phyloP scores from a whole-genome alignment of 768 basidiomycete genomes.

The Suillus subaureus region DNA sequence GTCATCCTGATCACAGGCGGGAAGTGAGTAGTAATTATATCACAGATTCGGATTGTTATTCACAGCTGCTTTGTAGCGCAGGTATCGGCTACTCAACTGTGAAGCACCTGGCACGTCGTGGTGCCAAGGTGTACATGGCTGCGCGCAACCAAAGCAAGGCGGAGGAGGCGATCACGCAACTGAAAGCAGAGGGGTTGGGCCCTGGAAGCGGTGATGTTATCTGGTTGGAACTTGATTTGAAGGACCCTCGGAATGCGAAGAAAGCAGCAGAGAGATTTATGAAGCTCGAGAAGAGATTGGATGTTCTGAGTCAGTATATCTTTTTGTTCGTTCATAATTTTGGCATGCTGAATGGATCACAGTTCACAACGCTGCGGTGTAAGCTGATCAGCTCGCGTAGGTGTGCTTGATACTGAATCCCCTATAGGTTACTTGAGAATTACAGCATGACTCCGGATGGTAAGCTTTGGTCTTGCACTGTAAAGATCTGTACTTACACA shows the following conservation, averaged over 20 bases:
- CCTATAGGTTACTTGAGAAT: conserved; percentile 21
- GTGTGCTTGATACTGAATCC: conserved; percentile 1
- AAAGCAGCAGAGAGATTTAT: conserved; percentile 51
- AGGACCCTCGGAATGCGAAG: conserved; percentile 49
- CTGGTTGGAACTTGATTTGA: conserved; percentile 55
- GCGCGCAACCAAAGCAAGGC: conserved; percentile 52
- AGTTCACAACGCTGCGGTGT: conserved; percentile 56
- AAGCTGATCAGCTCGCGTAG: conserved; percentile 14
- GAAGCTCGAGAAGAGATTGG: conserved; percentile 51
- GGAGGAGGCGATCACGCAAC: conserved; percentile 46
- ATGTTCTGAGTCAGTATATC: conserved; percentile 50
- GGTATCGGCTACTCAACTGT: conserved; percentile 57
- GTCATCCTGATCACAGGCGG: conserved; percentile 61
- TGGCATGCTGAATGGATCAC: no score
- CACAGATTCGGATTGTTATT: background rate
- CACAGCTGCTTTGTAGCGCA: conserved; percentile 27
- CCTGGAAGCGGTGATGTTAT: conserved; percentile 48
- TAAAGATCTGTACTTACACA: background rate
- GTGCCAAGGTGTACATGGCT: conserved; percentile 63
- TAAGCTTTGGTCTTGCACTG: conserved; percentile 5
- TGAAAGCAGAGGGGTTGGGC: conserved; percentile 46
- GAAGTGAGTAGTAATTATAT: conserved; percentile 47
- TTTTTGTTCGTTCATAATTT: background rate
- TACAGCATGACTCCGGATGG: conserved; percentile 31
- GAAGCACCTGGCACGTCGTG: conserved; percentile 51